A percentile compares a stretch with the other conserved stretches of the same genome.
phyloP scores from a whole-genome alignment of 1,284 basidiomycete species.

The Trichosporon sp. region DNA sequence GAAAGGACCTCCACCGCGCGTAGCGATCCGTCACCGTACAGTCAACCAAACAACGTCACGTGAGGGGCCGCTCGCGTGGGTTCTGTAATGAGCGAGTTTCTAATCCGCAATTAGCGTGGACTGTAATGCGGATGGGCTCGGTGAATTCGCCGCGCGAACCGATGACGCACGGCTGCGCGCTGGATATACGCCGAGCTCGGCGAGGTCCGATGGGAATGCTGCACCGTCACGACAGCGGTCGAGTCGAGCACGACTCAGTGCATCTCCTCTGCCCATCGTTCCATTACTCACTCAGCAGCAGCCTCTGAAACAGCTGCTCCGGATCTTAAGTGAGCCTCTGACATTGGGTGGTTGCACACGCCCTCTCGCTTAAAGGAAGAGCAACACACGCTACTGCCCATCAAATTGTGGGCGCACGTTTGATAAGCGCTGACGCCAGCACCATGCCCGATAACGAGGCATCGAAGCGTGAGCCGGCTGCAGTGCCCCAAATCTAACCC shows the following conservation, averaged over 20 bases:
- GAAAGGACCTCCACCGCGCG: not conserved
- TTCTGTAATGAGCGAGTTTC: not conserved
- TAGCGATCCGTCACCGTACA: not conserved
- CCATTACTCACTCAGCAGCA: not conserved
- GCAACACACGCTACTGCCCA: not conserved
- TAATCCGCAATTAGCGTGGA: not conserved
- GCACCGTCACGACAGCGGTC: not conserved
- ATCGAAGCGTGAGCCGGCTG: conserved; percentile 6
- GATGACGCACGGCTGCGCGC: not conserved
- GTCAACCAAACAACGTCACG: conserved; percentile 5
- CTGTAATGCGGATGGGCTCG: not conserved
- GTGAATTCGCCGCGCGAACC: not conserved
- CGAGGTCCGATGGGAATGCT: not conserved
- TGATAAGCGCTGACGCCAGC: conserved; percentile 9
- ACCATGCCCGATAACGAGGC: conserved; percentile 11
- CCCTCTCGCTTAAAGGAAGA: not conserved
- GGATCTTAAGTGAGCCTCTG: not conserved
- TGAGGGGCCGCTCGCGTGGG: not conserved
- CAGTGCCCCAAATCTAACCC: not conserved
- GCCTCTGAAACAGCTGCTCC: not conserved
- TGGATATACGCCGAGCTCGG: conserved; percentile 2
- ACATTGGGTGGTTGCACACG: not conserved
- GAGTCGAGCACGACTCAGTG: not conserved
- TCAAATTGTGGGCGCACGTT: not conserved
- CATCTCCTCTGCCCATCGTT: not conserved